Percentiles rank a stretch among this genome's conserved stretches.
These are phyloP conservation scores for Stropharia rugosoannulata DNA, from an alignment of 768 basidiomycete genomes.

Conservation along the genomic window DNA sequence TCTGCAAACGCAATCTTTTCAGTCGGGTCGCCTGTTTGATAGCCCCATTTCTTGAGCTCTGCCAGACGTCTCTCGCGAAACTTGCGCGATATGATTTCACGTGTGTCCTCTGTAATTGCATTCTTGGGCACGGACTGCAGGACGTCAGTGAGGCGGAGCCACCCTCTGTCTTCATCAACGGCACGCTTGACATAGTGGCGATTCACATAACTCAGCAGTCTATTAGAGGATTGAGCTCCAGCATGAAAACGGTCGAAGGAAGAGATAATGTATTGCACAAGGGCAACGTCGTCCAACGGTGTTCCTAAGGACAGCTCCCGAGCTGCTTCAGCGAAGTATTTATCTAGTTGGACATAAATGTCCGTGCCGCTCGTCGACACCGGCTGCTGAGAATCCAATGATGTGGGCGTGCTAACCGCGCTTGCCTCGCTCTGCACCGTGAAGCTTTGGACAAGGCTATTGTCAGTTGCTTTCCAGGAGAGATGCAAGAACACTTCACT, in stretches of 20 bases:
- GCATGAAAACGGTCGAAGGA: constrained; percentile 70
- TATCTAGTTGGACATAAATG: constrained; percentile 72
- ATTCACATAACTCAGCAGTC: constrained; percentile 78
- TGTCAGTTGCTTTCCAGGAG: constrained; percentile 11
- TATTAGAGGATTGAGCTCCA: constrained; percentile 66
- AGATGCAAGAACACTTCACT: constrained; percentile 41
- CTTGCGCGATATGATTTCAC: constrained; percentile 57
- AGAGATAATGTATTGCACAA: constrained; percentile 70
- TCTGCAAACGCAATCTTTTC: constrained; percentile 58
- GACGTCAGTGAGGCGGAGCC: constrained; percentile 68
- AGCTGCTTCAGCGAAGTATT: constrained; percentile 61
- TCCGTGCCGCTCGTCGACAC: constrained; percentile 52
- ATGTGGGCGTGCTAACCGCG: constrained; percentile 7
- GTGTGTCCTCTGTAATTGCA: constrained; percentile 48
- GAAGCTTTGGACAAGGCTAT: constrained; percentile 33
- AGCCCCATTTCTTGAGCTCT: constrained; percentile 76
- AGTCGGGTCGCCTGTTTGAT: constrained; percentile 45
- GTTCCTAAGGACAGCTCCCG: constrained; percentile 61
- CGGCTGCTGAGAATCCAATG: constrained; percentile 11
- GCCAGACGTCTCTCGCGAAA: constrained; percentile 57
- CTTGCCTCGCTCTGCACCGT: constrained; percentile 54
- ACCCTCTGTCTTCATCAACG: constrained; percentile 76
- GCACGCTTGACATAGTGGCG: constrained; percentile 77
- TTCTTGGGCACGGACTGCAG: constrained; percentile 59
- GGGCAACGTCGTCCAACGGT: constrained; percentile 62